Evolutionary conservation across 495 filamentous ascomycete species (phyloP).

Genomic region (Trichodelitschia bisporula): DNA sequence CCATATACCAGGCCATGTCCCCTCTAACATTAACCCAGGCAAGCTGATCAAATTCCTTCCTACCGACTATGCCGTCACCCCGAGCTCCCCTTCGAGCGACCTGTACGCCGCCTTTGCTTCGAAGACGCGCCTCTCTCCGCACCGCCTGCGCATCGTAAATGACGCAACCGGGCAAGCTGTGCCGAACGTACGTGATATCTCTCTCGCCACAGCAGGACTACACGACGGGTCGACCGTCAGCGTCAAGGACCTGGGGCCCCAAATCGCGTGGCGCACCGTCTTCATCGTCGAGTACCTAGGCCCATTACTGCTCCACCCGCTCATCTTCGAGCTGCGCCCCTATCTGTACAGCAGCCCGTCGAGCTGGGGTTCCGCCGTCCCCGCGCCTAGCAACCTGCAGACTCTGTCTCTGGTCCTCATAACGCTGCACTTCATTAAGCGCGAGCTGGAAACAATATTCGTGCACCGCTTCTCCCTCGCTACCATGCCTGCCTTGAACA

Average conservation of each 20-base stretch:
- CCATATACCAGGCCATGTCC: conserved; percentile 1
- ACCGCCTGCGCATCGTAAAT: conserved; percentile 47
- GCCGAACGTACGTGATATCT: conserved; percentile 40
- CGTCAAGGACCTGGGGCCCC: conserved; percentile 83
- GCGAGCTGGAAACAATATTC: conserved; percentile 82
- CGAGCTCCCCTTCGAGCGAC: conserved; percentile 9
- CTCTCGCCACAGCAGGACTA: conserved; percentile 36
- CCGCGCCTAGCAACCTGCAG: conserved; percentile 33
- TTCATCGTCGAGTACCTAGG: conserved; percentile 89
- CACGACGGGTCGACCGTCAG: conserved; percentile 44
- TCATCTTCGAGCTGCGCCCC: conserved; percentile 37
- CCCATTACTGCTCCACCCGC: conserved; percentile 72
- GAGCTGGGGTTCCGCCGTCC: conserved; percentile 45
- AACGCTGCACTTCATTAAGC: conserved; percentile 72
- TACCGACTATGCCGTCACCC: conserved; percentile 9
- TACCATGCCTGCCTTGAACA: conserved; percentile 72
- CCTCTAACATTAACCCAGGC: conserved; percentile 8
- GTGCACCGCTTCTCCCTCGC: conserved; percentile 86
- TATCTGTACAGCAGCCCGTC: conserved; percentile 17
- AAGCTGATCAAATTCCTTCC: conserved; percentile 17
- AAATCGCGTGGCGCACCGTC: conserved; percentile 83
- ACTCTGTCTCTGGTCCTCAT: conserved; percentile 45
- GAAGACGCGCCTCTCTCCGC: conserved; percentile 26
- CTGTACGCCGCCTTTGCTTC: no score
- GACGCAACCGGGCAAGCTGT: conserved; percentile 42